These are phyloP conservation scores for Cutaneotrichosporon cutaneum DNA, from an alignment of 1,284 basidiomycete species.

Conservation along the genomic window DNA sequence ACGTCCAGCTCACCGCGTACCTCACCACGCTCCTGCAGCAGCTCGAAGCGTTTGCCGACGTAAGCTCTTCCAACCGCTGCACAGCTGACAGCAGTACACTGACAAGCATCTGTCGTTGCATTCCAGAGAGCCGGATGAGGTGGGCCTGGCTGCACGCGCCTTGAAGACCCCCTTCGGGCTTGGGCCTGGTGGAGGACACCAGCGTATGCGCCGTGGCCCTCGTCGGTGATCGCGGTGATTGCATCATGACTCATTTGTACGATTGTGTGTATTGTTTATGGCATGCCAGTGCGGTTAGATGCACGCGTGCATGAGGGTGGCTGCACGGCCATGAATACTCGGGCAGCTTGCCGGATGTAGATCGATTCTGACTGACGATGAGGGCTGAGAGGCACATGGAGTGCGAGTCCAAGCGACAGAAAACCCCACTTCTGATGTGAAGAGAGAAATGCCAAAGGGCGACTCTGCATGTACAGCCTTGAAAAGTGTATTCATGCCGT, in stretches of 20 bases:
- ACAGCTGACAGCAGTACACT: slow-evolving; percentile 30
- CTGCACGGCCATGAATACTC: no score
- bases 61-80: slow-evolving; percentile 52
- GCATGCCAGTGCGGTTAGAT: neutral
- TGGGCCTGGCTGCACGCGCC: neutral
- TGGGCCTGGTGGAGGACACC: neutral
- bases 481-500: no score
- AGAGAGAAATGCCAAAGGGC: no score
- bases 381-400: no score
- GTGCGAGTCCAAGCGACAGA: no score
- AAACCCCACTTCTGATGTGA: no score
- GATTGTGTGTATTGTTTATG: neutral
- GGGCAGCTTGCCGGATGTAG: no score
- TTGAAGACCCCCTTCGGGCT: neutral
- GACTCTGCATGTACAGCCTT: no score
- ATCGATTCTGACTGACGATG: no score
- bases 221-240: neutral
- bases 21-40: slow-evolving; percentile 84
- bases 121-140: slow-evolving; percentile 8
- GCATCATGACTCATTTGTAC: neutral
- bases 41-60: slow-evolving; percentile 81
- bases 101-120: slow-evolving; percentile 35
- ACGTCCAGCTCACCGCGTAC: slow-evolving; percentile 88
- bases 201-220: neutral
- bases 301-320: no score